phyloP scores from a whole-genome alignment of 768 basidiomycete genomes.

The Cystobasidiopsis lactophilus region DNA sequence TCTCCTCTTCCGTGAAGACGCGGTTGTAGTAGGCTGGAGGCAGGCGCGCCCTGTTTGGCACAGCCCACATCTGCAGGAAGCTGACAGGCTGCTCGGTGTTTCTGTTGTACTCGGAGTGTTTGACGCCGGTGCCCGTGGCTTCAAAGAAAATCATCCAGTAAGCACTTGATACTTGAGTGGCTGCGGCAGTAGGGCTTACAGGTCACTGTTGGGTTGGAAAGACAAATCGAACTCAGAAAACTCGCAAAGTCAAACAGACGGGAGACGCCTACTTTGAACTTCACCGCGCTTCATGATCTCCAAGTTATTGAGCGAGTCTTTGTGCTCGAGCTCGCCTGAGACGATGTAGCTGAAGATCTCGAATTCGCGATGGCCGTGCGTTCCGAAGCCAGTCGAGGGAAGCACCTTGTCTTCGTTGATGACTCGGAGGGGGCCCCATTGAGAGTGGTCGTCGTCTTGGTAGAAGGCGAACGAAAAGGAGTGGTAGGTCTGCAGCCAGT shows the following conservation, averaged over 20 bases:
- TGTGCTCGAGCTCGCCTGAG: slow-evolving; percentile 53
- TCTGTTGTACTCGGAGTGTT: slow-evolving; percentile 52
- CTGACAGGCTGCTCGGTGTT: slow-evolving; percentile 25
- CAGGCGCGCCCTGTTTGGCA: slow-evolving; percentile 33
- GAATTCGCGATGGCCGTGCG: slow-evolving; percentile 29
- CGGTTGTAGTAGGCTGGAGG: slow-evolving; percentile 68
- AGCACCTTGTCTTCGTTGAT: slow-evolving; percentile 44
- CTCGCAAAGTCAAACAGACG: no score
- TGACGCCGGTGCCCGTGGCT: slow-evolving; percentile 76
- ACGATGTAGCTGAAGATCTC: slow-evolving; percentile 85
- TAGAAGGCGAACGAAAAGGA: slow-evolving; percentile 45
- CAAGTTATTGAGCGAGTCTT: slow-evolving; percentile 76
- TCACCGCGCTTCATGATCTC: slow-evolving; percentile 77
- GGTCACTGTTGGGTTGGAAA: no score
- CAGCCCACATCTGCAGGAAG: slow-evolving; percentile 51
- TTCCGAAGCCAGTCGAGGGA: slow-evolving; percentile 39
- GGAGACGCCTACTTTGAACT: slow-evolving; percentile 33
- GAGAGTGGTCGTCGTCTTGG: slow-evolving; percentile 31
- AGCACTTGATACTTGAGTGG: no score
- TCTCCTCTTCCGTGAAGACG: slow-evolving; percentile 62
- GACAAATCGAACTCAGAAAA: no score
- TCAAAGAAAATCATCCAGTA: no score
- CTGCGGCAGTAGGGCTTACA: no score
- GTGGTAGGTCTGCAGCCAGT: slow-evolving; percentile 77
- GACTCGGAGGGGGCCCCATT: slow-evolving; percentile 58